phyloP scores from a whole-genome alignment of 2,329 filamentous ascomycete genomes.

The Neopestalotiopsis sp. region DNA sequence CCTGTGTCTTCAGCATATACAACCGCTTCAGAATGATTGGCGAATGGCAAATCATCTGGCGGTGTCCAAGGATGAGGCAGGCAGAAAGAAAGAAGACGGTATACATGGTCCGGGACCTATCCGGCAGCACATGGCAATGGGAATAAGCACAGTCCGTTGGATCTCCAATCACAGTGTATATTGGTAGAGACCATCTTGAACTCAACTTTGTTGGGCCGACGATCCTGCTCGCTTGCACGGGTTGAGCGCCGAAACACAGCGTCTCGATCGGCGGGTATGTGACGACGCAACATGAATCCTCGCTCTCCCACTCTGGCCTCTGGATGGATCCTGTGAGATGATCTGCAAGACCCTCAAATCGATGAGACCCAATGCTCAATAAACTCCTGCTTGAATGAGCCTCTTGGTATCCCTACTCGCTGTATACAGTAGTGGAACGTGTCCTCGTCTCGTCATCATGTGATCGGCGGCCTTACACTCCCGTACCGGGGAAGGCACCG shows the following conservation, averaged over 20 bases:
- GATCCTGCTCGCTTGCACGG: background rate
- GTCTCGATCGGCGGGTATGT: background rate
- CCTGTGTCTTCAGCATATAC: background rate
- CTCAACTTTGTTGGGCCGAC: background rate
- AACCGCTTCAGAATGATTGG: background rate
- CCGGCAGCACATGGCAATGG: background rate
- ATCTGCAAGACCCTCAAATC: background rate
- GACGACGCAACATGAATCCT: background rate
- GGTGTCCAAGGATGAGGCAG: background rate
- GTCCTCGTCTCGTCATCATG: background rate
- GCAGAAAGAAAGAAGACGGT: background rate
- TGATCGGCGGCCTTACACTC: slow-evolving; percentile 52
- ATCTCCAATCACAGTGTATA: background rate
- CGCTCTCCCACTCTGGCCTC: background rate
- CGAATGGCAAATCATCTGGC: background rate
- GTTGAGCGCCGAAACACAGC: background rate
- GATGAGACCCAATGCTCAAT: background rate
- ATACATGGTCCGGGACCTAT: background rate
- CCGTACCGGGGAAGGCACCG: slow-evolving; percentile 92
- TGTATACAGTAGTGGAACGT: background rate
- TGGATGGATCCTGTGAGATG: background rate
- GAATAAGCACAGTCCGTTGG: background rate
- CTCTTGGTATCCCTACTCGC: background rate
- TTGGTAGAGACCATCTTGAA: background rate
- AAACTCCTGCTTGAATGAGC: background rate